phyloP scores from a whole-genome alignment of 768 basidiomycete genomes.

The Russula compacta region DNA sequence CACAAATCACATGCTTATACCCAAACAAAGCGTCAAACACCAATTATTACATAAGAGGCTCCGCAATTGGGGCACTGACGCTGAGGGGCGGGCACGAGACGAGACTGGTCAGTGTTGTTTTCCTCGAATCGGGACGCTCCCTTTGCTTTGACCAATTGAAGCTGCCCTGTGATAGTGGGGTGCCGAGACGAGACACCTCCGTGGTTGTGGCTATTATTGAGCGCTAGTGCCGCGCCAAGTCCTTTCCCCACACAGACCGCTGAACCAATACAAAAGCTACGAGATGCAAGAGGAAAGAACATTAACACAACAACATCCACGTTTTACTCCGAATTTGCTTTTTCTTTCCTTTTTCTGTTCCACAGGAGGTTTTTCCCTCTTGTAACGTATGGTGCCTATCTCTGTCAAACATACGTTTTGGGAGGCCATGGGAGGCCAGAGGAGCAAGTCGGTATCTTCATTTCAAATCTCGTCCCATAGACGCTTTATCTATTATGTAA shows the following conservation, averaged over 20 bases:
- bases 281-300: neutral
- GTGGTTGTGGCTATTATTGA: neutral
- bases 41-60: too few species aligned
- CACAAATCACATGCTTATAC: too few species aligned
- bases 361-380: neutral
- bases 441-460: too few species aligned
- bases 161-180: neutral
- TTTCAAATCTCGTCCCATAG: too few species aligned
- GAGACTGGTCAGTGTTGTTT: neutral
- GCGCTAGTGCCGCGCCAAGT: neutral
- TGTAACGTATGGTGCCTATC: neutral
- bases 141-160: neutral
- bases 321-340: neutral
- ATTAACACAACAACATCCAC: neutral
- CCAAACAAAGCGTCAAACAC: too few species aligned
- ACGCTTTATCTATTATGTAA: too few species aligned
- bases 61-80: too few species aligned
- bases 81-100: too few species aligned
- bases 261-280: too few species aligned
- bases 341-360: neutral
- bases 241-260: neutral
- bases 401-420: neutral
- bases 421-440: neutral
- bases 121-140: neutral
- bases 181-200: neutral